Evolutionary conservation across 164 flowering plant species (phyloP).

Genomic region (Macadamia integrifolia): DNA sequence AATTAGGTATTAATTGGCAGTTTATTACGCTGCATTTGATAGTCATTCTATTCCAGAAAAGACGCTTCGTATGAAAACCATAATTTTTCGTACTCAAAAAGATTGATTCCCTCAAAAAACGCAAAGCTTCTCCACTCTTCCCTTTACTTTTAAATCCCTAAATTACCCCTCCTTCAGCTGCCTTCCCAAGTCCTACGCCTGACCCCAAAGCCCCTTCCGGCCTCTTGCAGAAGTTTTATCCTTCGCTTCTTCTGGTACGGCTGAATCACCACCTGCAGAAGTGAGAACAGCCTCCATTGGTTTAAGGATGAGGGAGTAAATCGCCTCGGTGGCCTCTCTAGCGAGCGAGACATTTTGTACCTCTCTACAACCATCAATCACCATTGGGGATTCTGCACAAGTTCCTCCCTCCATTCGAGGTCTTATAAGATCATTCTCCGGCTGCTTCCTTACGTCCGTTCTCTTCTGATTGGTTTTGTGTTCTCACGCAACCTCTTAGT

Average conservation of each 20-base stretch:
- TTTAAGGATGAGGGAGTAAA: constrained; percentile 14
- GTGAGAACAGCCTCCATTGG: not conserved
- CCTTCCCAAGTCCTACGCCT: no score
- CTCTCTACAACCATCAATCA: not conserved
- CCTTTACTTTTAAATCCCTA: no score
- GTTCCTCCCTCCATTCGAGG: not conserved
- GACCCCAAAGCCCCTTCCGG: no score
- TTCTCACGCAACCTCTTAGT: not conserved
- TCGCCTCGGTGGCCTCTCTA: constrained; percentile 7
- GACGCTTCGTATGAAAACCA: no score
- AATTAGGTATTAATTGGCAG: no score
- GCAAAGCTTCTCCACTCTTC: no score
- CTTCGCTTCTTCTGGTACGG: constrained; percentile 7
- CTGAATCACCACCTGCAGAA: not conserved
- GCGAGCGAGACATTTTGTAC: not conserved
- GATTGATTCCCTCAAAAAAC: no score
- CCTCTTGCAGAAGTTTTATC: not conserved
- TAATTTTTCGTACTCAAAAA: no score
- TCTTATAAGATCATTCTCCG: not conserved
- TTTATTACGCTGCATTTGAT: no score
- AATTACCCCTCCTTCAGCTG: no score
- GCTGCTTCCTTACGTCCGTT: not conserved
- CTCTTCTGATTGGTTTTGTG: not conserved
- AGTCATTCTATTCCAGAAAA: no score
- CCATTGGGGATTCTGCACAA: not conserved